phyloP scores from a whole-genome alignment of 2,329 filamentous ascomycete genomes.

The Colletotrichum caudatum region DNA sequence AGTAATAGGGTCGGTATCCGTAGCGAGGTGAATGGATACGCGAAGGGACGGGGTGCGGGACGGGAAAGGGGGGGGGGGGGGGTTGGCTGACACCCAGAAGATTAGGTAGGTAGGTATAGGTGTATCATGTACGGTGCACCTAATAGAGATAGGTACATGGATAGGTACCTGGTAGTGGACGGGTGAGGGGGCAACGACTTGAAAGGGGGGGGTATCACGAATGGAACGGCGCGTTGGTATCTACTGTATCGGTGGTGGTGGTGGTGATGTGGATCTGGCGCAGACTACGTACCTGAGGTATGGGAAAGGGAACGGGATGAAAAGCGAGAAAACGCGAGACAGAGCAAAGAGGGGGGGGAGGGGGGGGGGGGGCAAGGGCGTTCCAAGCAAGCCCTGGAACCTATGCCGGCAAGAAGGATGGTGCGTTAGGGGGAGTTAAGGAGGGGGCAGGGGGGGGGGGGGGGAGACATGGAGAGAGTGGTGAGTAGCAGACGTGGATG shows the following conservation, averaged over 20 bases:
- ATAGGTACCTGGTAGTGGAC: neutral
- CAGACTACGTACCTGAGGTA: neutral
- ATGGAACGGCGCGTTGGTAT: constrained; percentile 25
- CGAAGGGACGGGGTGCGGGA: constrained; percentile 8
- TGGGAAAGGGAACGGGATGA: neutral
- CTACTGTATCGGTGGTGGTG: neutral
- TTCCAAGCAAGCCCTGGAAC: no score
- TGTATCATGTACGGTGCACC: neutral
- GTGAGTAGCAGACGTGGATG: constrained; percentile 4
- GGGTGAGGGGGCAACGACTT: constrained; percentile 16
- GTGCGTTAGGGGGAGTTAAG: no score
- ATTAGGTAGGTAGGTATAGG: neutral
- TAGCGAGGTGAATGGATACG: constrained; percentile 5
- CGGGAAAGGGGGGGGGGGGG: neutral
- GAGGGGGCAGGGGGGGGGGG: no score
- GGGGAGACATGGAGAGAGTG: neutral
- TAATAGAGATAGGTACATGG: neutral
- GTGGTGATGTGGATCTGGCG: constrained; percentile 2
- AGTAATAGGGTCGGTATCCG: constrained; percentile 2
- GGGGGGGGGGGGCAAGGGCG: neutral
- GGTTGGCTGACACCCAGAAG: constrained; percentile 18
- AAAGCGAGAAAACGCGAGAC: constrained; percentile 2
- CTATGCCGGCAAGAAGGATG: no score
- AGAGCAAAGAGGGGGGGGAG: neutral
- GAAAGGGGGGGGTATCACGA: constrained; percentile 1